phyloP scores from a whole-genome alignment of 1,139 yeast genomes.

The Wickerhamomyces sp. region DNA sequence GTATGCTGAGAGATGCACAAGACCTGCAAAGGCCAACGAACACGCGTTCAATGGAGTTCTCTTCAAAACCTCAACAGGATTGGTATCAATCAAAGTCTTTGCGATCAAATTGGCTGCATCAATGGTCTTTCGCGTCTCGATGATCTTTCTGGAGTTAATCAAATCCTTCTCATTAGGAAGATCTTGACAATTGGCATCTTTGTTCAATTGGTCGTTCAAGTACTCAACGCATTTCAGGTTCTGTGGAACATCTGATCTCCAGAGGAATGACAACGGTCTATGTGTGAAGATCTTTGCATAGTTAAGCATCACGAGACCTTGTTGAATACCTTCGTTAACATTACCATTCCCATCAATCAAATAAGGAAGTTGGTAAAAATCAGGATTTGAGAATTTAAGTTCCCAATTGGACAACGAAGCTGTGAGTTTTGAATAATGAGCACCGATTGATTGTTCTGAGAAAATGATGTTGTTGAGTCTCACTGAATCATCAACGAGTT shows the following conservation, averaged over 20 bases:
- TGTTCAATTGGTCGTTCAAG: conserved; percentile 20
- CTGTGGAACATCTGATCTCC: conserved; percentile 43
- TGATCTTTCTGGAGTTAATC: conserved; percentile 37
- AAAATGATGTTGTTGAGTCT: conserved; percentile 39
- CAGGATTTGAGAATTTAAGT: conserved; percentile 39
- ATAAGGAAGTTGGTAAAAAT: conserved; percentile 35
- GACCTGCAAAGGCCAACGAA: conserved; percentile 43
- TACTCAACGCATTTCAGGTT: conserved; percentile 34
- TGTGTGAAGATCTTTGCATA: conserved; percentile 48
- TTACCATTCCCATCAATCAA: conserved; percentile 35
- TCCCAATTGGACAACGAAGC: conserved; percentile 47
- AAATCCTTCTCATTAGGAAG: conserved; percentile 25
- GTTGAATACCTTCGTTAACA: conserved; percentile 48
- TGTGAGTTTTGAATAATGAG: conserved; percentile 32
- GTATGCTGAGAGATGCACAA: conserved; percentile 45
- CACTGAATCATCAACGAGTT: conserved; percentile 43
- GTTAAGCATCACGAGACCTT: conserved; percentile 38
- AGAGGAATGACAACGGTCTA: conserved; percentile 44
- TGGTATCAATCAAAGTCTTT: conserved; percentile 39
- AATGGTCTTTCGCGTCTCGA: conserved; percentile 46
- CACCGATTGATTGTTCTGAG: conserved; percentile 32
- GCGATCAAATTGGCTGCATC: conserved; percentile 47
- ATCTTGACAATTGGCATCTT: conserved; percentile 18
- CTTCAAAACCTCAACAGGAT: conserved; percentile 34
- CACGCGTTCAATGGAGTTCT: conserved; percentile 48